Evolutionary conservation across 495 filamentous ascomycete species (phyloP), one percentile per base, ranked within the genome.

Genomic region (Darksidea phi): DNA sequence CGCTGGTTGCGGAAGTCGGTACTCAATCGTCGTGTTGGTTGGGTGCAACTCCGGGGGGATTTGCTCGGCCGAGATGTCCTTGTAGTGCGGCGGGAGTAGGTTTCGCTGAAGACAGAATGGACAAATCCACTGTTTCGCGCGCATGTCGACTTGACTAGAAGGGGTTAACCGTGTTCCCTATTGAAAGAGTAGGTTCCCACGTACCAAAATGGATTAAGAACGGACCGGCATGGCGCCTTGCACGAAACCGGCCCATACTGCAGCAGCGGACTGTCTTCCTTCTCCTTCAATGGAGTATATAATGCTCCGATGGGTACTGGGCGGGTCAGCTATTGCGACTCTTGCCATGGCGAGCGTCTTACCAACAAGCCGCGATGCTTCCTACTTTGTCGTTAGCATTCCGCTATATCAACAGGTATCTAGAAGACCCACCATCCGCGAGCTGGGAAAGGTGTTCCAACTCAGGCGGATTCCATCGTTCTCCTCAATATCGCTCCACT

Each of bases 381-480:
- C 95, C 90, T 95, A 64, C 18, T 42, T 54, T 11, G n/a, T 23
- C 18, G 59, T 68, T 64, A 68, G 65, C 61, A 60, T 54, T 60
- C 53, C 58, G n/a, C 41, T n/a, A 24, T 17, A 32, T 32, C 13
- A 43, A 25, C 46, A 8, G 48, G 18, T 21, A n/a, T 8, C 23
- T 23, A 26, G 21, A 7, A 17, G 54, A 78, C 82, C 63, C 68
- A 94, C 90, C 88, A 99, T 96, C 71, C 95, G 92, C 73, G 92
- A 89, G 80, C 93, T 96, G 57, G 95, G 95, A 75, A 99, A 97
- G 37, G 95, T 95, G 73, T 99, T 99, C 95, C 95, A 99, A 76
- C 94, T 97, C 56, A 99, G 84, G 69, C 95, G 85, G 71, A 97
- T 83, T 54, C 95, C 95, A 87, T 99, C 95, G 47, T 91, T 85